A percentile compares a stretch with the other conserved stretches of the same genome.
Conservation (phyloP, 306 rosid genomes). For the Crataegus laevigata region DNA sequence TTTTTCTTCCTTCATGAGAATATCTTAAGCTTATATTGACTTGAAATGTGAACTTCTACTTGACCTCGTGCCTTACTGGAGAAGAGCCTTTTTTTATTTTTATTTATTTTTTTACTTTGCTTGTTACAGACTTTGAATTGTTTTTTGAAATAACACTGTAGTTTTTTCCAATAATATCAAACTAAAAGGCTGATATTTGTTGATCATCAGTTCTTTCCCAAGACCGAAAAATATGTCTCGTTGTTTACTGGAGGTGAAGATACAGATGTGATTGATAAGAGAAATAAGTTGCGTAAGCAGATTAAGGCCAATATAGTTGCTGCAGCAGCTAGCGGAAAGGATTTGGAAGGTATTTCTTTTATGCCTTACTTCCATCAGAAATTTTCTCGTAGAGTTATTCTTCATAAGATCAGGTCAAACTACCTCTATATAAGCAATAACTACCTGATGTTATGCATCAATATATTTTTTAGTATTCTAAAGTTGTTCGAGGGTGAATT, state of each 20-base stretch:
- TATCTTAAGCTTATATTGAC: neutral
- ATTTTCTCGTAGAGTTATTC: neutral
- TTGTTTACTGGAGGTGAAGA: slow-evolving; percentile 70
- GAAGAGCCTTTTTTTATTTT: neutral
- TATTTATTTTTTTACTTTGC: neutral
- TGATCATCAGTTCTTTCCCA: slow-evolving; percentile 82
- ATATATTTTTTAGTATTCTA: neutral
- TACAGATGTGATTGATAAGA: slow-evolving; percentile 49
- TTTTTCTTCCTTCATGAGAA: neutral
- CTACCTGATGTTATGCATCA: neutral
- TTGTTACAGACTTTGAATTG: neutral
- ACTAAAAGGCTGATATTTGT: slow-evolving; percentile 21
- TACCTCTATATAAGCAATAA: neutral
- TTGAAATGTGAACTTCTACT: neutral
- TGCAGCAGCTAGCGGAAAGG: slow-evolving; percentile 92
- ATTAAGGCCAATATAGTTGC: slow-evolving; percentile 73
- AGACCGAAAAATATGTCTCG: slow-evolving; percentile 87
- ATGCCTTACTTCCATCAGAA: neutral
- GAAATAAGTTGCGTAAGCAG: slow-evolving; percentile 74
- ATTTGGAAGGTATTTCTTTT: slow-evolving; percentile 66
- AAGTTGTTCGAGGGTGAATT: neutral
- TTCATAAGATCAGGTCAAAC: slow-evolving; percentile 1
- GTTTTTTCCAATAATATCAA: neutral
- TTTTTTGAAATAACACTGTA: neutral
- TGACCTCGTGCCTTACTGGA: neutral